Base-by-base conservation (phyloP, 2,329 filamentous ascomycete species). In the Alternaria rosae region DNA sequence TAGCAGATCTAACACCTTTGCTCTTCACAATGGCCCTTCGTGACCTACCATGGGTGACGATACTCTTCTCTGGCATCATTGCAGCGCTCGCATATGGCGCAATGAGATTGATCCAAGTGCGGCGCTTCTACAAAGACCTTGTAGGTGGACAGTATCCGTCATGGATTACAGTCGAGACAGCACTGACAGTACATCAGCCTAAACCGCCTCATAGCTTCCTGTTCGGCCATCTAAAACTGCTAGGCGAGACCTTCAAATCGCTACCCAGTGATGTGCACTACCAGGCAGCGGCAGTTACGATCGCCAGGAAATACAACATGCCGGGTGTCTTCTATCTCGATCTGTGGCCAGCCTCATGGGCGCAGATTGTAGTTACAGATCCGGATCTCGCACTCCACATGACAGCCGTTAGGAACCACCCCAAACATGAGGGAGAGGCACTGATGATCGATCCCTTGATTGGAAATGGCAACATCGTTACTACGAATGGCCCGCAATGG, bases 251-350 rank as follows among this genome's bases (percentile, higher is more conserved):
- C 2, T 59, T 78, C 15, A 57, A 62, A 5, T 64, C 70, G 8
- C 70, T 81, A 30, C 81, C 81, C 1, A 68, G 59, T 13, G 70
- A 76, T 35, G 61, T 66, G 4, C 80, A 82, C 43, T 75, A 78
- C 7, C 81, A 83, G 45, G 68, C 67, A 20, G 69, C 72, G 38
- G 61, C 76, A 20, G 73, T 76, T 1, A 73, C 76, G 12, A 69
- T 83, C 35, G 71, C 73, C 32, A 72, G 78, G 35, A 70, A 77
- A 45, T 78, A 78, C 61, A 66, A 77, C n/a, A 59, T 78, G 13
- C 73, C 73, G 1, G 67, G 73, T 8, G 63, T 79, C 25, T 84
- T 81, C 68, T 84, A 83, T 61, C 54, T 84, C 5, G 82, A 85
- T 61, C 58, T 81, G 3, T 85, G 82, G 82, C 83, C 83, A 0